Evolutionary conservation across 1,139 yeast genomes (phyloP), one percentile per base, ranked within the genome.

Genomic region (Pichia sp.): DNA sequence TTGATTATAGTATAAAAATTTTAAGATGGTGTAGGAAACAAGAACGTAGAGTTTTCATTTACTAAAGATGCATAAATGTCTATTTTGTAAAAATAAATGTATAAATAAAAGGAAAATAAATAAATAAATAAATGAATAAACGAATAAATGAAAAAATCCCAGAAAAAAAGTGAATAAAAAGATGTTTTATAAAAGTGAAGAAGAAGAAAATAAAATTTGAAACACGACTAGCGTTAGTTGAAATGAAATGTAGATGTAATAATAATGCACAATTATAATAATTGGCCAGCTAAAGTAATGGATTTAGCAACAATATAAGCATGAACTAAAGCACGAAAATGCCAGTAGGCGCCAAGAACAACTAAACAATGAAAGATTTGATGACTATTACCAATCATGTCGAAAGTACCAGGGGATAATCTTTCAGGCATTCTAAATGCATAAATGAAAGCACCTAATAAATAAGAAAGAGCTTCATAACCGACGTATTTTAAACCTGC

Each of bases 321-420:
- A 10, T 69, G 70, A n/a, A 76, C 56, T 29, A 87, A 64, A 0
- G 82, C 94, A 41, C 56, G 66, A 63, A 83, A 77, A 61, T 88
- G 96, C 47, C 83, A 80, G 45, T 65, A 67, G 0, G 95, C 94
- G 4, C 95, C 96, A 7, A 79, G 52, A 0, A 88, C 91, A 3
- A 89, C 96, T 55, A 84, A 63, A 4, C 84, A 63, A 59, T 88
- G 96, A 59, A 88, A 88, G 19, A 88, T 74, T 59, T 89, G 96
- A 59, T 88, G 96, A 4, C 95, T 83, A 51, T 85, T 84, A 1
- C 95, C 95, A 64, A 77, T 70, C 13, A 78, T 58, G 54, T 88
- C 96, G 57, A 74, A 83, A 22, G 45, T 68, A 0, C 85, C 78
- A n/a, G 93, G 91, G 3, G 64, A 60, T 40, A 69, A 66, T 38